Evolutionary conservation across 202 grass and related monocot species (phyloP), one percentile per base, ranked within the genome.

Genomic region (Saccharum hybrid): DNA sequence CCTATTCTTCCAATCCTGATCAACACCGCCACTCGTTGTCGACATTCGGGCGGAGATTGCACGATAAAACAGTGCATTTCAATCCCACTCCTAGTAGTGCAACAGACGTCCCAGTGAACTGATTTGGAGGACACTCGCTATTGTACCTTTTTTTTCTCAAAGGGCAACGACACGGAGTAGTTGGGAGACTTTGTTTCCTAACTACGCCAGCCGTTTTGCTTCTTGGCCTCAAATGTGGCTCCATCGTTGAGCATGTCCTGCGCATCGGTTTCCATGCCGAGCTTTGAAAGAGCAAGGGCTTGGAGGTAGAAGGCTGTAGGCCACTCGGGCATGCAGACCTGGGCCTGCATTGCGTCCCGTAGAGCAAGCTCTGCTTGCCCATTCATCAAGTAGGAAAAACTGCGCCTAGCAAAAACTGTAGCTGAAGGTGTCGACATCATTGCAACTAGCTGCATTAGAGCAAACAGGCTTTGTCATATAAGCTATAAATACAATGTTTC

Each of bases 161-260:
- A 76, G 57, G 82, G 70, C 15, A 67, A 7, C 54, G 36, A 37
- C 39, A 38, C 19, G 48, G 70, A 70, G 81, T 66, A 78, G 30
- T 67, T 3, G 14, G 2, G 33, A 23, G 30, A 22, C 37, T 56
- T 40, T 76, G 28, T 16, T 51, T 6, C 16, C 68, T 92, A 96
- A 73, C 86, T 80, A 33, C 96, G 93, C 96, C 96, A 99, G 74
- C 93, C 88, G 77, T 94, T 96, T 73, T 90, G 93, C 88, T 92
- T 96, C 90, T 99, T 99, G 61, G 84, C 84, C 52, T 99, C 96
- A 42, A 99, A 99, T 40, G 88, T 90, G 45, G 96, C 96, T 52
- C 93, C 96, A 42, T 99, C 96, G 8, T 96, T 99, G 13, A 99
- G 93, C 96, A 99, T 99, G 71, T 99, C 96, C 70, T 96, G 93